These are phyloP conservation scores for Cyanidiococcus yangmingshanensis DNA, from an alignment of 23 red algal genomes.

Conservation along the genomic window DNA sequence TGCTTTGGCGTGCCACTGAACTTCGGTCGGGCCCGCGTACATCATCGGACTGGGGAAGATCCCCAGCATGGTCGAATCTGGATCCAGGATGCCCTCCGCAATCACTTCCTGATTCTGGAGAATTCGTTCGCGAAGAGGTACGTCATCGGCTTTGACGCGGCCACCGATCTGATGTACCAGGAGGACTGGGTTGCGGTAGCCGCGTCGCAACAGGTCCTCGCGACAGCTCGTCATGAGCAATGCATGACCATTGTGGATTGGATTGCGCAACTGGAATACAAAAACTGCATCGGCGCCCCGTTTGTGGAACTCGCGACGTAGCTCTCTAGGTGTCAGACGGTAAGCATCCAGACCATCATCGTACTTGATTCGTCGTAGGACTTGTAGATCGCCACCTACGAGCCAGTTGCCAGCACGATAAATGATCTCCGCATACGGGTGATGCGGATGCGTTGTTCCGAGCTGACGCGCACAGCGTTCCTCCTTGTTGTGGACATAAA, in stretches of 20 bases:
- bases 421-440: slow-evolving; percentile 80
- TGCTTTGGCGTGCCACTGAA: slow-evolving; percentile 98
- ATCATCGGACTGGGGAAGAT: slow-evolving; percentile 98
- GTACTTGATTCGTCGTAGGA: slow-evolving; percentile 67
- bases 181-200: slow-evolving; percentile 86
- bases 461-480: slow-evolving; percentile 76
- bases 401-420: slow-evolving; percentile 72
- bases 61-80: slow-evolving; percentile 71
- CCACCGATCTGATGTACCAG: slow-evolving; percentile 98
- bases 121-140: slow-evolving; percentile 76
- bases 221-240: slow-evolving; percentile 81
- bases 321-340: slow-evolving; percentile 69
- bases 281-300: slow-evolving; percentile 88
- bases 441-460: slow-evolving; percentile 67
- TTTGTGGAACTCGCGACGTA: slow-evolving; percentile 60
- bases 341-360: slow-evolving; percentile 87
- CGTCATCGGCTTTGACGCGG: slow-evolving; percentile 90
- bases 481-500: slow-evolving; percentile 92
- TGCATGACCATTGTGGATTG: slow-evolving; percentile 98
- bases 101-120: slow-evolving; percentile 81
- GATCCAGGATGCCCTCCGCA: slow-evolving; percentile 77
- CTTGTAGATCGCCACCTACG: slow-evolving; percentile 83
- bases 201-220: slow-evolving; percentile 64
- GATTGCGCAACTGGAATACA: slow-evolving; percentile 98
- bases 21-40: slow-evolving; percentile 93